Evolutionary conservation across 768 basidiomycete genomes (phyloP), one percentile per base, ranked within the genome.

Genomic region (Trametes sanguinea): DNA sequence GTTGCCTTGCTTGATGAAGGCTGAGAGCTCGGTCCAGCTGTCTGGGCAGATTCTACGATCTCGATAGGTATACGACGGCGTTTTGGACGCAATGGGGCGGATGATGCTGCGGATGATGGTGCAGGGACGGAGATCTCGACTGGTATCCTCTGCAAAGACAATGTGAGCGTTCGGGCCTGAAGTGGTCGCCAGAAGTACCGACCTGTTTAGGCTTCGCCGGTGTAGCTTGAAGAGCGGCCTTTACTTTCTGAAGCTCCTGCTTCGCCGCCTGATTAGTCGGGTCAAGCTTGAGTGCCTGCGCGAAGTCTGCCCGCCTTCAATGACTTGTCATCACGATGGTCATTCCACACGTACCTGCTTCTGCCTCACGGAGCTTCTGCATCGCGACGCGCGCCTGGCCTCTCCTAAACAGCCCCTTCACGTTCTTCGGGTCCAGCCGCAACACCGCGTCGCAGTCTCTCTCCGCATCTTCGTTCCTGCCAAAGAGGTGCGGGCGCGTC

Each of bases 391-490:
- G 77, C 1, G 94, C 92, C 71, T 95, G 88, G 0, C 82, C 88
- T 69, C 93, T 78, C 62, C 94, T 78, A 69, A 90, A 96, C 37
- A 90, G 69, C 0, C 87, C 94, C 65, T 96, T 96, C 29, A 88
- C 84, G 67, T 92, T 94, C 30, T 76, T 76, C 5, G 75, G 61
- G 52, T 78, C 83, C 27, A 92, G 71, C 1, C 64, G 65, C 33
- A 96, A 73, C 1, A 85, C 89, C 6, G 78, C 82, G 1, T 83
- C 82, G 68, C 93, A 94, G 71, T 96, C 94, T 58, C 90, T 75
- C 68, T 90, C 88, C 16, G 89, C 90, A 74, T 95, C 94, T 70
- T 87, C 83, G 66, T 84, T 79, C 70, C 93, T 94, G 35, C 35
- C 35, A 60, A 5, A 7, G 13, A 29, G 53, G 35, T 27, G 6